Percentiles rank a stretch among this genome's conserved stretches.
Conservation (phyloP, 805 yeast species). For the Starmera pachycereana region DNA sequence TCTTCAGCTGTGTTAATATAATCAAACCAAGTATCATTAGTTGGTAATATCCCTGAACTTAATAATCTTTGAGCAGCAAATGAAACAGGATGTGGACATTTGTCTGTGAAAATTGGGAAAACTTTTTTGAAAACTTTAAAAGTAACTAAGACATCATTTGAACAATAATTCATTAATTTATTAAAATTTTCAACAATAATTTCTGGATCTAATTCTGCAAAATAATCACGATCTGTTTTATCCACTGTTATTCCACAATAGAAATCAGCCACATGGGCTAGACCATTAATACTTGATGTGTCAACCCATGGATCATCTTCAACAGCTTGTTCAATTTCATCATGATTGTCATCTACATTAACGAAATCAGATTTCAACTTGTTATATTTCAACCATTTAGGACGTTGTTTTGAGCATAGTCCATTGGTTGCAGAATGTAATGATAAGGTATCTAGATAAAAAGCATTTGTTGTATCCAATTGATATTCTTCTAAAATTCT, state of each 20-base stretch:
- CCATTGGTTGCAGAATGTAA: slow-evolving; percentile 86
- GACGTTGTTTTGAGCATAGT: slow-evolving; percentile 85
- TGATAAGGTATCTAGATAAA: slow-evolving; percentile 86
- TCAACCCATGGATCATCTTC: slow-evolving; percentile 79
- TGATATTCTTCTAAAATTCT: slow-evolving; percentile 77
- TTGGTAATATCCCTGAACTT: slow-evolving; percentile 69
- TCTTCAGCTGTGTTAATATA: slow-evolving; percentile 58
- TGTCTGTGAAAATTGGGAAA: slow-evolving; percentile 53
- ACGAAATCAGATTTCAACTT: slow-evolving; percentile 16
- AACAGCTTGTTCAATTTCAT: slow-evolving; percentile 18
- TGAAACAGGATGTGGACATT: slow-evolving; percentile 90
- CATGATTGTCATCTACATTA: slow-evolving; percentile 12
- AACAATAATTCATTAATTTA: slow-evolving; percentile 67
- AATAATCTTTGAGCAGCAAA: slow-evolving; percentile 76
- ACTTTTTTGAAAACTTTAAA: slow-evolving; percentile 56
- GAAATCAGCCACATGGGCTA: slow-evolving; percentile 68
- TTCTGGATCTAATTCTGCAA: slow-evolving; percentile 42
- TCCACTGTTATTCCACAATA: slow-evolving; percentile 64
- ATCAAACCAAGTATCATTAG: slow-evolving; percentile 59
- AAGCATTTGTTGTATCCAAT: slow-evolving; percentile 54
- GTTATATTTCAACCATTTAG: slow-evolving; percentile 56
- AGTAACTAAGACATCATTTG: slow-evolving; percentile 73
- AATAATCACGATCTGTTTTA: slow-evolving; percentile 58
- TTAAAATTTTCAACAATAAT: slow-evolving; percentile 49
- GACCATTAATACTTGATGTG: slow-evolving; percentile 65